Evolutionary conservation across 2,329 filamentous ascomycete species (phyloP), one percentile per base, ranked within the genome.

Genomic region (Aspergillus sp.): DNA sequence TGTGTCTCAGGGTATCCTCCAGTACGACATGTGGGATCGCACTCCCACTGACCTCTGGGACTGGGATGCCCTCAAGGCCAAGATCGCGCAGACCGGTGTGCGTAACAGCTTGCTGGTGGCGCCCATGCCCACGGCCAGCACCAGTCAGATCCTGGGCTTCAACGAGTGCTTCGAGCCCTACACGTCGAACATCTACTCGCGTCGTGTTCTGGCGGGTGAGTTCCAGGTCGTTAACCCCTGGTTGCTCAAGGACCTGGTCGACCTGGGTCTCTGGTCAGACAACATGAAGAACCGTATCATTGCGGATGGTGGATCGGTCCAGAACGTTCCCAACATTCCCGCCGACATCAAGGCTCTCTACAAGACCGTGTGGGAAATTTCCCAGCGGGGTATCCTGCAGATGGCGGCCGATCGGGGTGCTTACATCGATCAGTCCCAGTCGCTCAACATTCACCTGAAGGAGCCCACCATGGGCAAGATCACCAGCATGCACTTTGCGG

Each of bases 281-380:
- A 92, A 92, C 82, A 99, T 99, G 95, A 99, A 99, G 89, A 99
- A 99, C 84, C 92, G 95, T 71, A 99, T 99, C 84, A 99, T 99
- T 72, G 90, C 95, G 59, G 94, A 97, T 63, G 91, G 91, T 67
- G 95, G 95, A 67, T 98, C 94, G 20, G 90, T 99, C 57, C 95
- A 98, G 79, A 94, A 95, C 78, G 94, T 99, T 64, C 91, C 94
- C 74, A 98, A 96, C 80, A 97, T 99, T 64, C 94, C 95, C 14
- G 87, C 90, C 32, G 95, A 99, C 69, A 90, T 96, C 84, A 99
- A 99, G 84, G 88, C 89, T 45, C 85, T 99, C 6, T 99, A 99
- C 87, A 99, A 99, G 88, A 99, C 95, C 3, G 95, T 99, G 22
- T 99, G 95, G 95, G 95, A 99, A 77, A 97, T 99, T 72, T 96